A percentile compares a stretch with the other conserved stretches of the same genome.
phyloP scores from a whole-genome alignment of 331 rosid genomes.

The Prunus yedoensis region DNA sequence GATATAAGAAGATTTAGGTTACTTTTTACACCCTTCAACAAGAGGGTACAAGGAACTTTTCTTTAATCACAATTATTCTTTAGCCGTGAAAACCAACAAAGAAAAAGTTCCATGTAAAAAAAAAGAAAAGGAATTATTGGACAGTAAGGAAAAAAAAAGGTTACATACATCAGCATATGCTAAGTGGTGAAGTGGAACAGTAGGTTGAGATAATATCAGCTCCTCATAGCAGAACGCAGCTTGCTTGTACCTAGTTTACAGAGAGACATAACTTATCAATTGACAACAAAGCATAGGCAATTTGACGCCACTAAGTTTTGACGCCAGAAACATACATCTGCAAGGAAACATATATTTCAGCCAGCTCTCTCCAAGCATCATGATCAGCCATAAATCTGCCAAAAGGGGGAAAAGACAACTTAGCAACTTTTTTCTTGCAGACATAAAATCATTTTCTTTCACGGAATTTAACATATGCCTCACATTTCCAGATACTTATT shows the following conservation, averaged over 20 bases:
- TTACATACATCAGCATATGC: slow-evolving; percentile 93
- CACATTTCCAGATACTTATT: slow-evolving; percentile 94
- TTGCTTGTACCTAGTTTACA: slow-evolving; percentile 81
- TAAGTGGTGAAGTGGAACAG: slow-evolving; percentile 74
- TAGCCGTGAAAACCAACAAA: background rate
- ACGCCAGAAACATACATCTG: slow-evolving; percentile 60
- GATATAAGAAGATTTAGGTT: background rate
- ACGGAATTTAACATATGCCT: slow-evolving; percentile 31
- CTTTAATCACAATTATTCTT: background rate
- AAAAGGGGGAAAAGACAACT: slow-evolving; percentile 23
- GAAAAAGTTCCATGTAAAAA: background rate
- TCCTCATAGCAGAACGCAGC: slow-evolving; percentile 98
- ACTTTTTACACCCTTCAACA: background rate
- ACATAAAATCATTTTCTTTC: slow-evolving; percentile 10
- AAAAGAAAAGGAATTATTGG: slow-evolving; percentile 17
- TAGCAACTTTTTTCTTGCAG: slow-evolving; percentile 2
- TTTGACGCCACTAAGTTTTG: background rate
- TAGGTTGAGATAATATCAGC: slow-evolving; percentile 89
- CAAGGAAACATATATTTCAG: slow-evolving; percentile 78
- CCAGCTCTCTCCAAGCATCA: slow-evolving; percentile 99
- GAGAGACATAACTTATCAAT: slow-evolving; percentile 25
- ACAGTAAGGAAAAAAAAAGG: slow-evolving; percentile 4
- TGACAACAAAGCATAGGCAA: slow-evolving; percentile 10
- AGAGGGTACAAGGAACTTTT: background rate
- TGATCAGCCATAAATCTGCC: slow-evolving; percentile 98